phyloP scores from a whole-genome alignment of 2,329 filamentous ascomycete genomes.

The Xylariaceae sp. region DNA sequence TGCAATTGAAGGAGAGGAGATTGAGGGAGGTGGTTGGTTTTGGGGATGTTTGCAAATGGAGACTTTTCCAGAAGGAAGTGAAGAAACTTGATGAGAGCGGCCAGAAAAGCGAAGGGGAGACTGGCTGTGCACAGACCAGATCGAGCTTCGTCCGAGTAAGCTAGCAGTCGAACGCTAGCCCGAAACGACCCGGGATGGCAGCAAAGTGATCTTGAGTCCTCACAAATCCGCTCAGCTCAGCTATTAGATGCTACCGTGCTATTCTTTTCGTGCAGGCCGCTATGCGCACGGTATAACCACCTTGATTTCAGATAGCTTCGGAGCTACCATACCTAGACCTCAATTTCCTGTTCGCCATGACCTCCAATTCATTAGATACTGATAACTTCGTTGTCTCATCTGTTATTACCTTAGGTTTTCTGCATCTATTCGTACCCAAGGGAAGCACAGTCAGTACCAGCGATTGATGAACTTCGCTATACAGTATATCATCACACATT shows the following conservation, averaged over 20 bases:
- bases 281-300: conserved; percentile 2
- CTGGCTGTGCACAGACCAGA: conserved; percentile 29
- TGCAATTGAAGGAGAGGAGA: conserved; percentile 68
- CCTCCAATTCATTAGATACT: not conserved
- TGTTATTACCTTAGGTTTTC: no score
- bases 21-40: conserved; percentile 50
- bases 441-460: no score
- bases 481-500: no score
- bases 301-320: not conserved
- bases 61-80: conserved; percentile 38
- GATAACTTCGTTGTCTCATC: no score
- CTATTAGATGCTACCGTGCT: not conserved
- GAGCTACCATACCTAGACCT: no score
- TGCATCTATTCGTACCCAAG: no score
- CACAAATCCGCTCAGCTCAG: conserved; percentile 22
- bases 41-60: conserved; percentile 37
- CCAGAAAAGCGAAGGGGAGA: conserved; percentile 32
- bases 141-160: conserved; percentile 2
- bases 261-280: not conserved
- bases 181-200: conserved; percentile 4
- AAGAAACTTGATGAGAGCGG: conserved; percentile 27
- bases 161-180: conserved; percentile 5
- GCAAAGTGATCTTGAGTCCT: conserved; percentile 4
- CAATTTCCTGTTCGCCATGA: no score
- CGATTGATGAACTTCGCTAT: no score